Conservation (phyloP, 1,284 basidiomycete genomes). For the Fomes fomentarius region DNA sequence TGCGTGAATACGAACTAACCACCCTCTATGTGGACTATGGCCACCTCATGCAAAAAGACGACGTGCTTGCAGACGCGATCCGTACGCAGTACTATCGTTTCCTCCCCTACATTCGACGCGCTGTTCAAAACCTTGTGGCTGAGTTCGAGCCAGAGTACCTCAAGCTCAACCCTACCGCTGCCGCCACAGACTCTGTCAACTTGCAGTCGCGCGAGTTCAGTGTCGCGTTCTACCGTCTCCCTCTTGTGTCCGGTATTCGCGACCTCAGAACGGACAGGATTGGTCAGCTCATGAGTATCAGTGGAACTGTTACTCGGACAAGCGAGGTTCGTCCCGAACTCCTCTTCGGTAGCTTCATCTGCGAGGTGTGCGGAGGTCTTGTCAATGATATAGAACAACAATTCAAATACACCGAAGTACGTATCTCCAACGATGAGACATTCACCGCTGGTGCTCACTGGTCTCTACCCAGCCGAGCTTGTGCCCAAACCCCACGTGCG, state of each 20-base stretch:
- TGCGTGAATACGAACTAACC: slow-evolving; percentile 92
- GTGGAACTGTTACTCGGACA: slow-evolving; percentile 96
- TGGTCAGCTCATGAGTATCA: slow-evolving; percentile 91
- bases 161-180: slow-evolving; percentile 85
- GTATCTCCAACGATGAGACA: no score
- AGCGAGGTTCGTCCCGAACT: slow-evolving; percentile 97
- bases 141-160: slow-evolving; percentile 92
- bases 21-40: slow-evolving; percentile 97
- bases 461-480: slow-evolving; percentile 71
- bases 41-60: slow-evolving; percentile 89
- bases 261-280: slow-evolving; percentile 93
- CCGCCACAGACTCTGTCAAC: slow-evolving; percentile 81
- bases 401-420: slow-evolving; percentile 98
- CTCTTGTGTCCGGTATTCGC: slow-evolving; percentile 93
- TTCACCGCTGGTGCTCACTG: not conserved
- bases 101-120: slow-evolving; percentile 90
- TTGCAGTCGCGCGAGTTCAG: slow-evolving; percentile 92
- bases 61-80: slow-evolving; percentile 91
- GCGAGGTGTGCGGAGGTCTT: slow-evolving; percentile 84
- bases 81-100: slow-evolving; percentile 97
- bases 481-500: slow-evolving; percentile 93
- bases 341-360: slow-evolving; percentile 92
- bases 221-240: slow-evolving; percentile 96
- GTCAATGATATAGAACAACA: slow-evolving; percentile 99
- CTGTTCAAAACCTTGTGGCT: slow-evolving; percentile 87